phyloP scores from a whole-genome alignment of 257 asterid genomes.

The Solanum arcanum region DNA sequence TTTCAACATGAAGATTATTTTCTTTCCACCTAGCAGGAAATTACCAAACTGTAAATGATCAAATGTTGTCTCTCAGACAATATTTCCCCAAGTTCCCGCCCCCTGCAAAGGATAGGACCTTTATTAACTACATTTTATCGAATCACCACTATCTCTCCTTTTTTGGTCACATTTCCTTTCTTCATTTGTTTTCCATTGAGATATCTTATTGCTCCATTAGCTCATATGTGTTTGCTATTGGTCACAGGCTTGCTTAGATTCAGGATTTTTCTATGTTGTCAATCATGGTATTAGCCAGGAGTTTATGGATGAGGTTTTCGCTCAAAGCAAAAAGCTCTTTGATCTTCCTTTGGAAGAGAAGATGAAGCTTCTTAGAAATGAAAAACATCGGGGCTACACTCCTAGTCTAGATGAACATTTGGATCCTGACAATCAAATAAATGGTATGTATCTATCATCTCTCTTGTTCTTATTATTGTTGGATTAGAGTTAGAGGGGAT shows the following conservation, averaged over 20 bases:
- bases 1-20: neutral
- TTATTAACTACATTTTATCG: neutral
- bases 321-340: conserved; percentile 66
- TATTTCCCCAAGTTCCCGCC: neutral
- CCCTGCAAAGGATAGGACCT: neutral
- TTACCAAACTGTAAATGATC: neutral
- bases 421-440: conserved; percentile 61
- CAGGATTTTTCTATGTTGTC: conserved; percentile 78
- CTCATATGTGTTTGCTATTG: neutral
- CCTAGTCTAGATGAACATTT: conserved; percentile 66
- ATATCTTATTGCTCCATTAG: neutral
- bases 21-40: neutral
- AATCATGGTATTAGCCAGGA: conserved; percentile 74
- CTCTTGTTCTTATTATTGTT: neutral
- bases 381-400: conserved; percentile 79
- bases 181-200: neutral
- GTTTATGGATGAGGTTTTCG: conserved; percentile 71
- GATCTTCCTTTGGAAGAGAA: conserved; percentile 52
- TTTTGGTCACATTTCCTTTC: neutral
- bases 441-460: conserved; percentile 32
- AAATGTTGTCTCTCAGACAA: neutral
- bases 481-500: neutral
- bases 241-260: conserved; percentile 70
- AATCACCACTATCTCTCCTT: neutral
- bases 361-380: conserved; percentile 71